Percentiles rank a stretch among this genome's conserved stretches.
Conservation (phyloP, 768 basidiomycete genomes). For the Amanita inopinata region DNA sequence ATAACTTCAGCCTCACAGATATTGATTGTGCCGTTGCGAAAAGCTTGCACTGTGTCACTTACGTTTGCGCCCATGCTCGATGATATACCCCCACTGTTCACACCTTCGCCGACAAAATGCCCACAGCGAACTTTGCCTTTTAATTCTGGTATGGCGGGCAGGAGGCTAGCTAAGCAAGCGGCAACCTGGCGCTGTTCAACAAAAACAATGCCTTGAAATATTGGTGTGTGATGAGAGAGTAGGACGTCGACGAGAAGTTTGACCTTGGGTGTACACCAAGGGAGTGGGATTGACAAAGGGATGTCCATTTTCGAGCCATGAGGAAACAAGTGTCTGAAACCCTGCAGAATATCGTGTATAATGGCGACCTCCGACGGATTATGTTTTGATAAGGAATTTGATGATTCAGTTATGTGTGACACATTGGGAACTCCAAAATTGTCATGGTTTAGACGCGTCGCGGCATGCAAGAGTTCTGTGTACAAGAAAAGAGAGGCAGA, state of each 20-base stretch:
- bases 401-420: slow-evolving; percentile 10
- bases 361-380: slow-evolving; percentile 28
- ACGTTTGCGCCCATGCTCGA: slow-evolving; percentile 34
- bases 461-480: slow-evolving; percentile 44
- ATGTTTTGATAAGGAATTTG: slow-evolving; percentile 8
- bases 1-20: slow-evolving; percentile 51
- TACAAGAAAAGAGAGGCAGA: slow-evolving; percentile 67
- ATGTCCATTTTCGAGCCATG: slow-evolving; percentile 23
- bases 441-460: slow-evolving; percentile 25
- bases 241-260: slow-evolving; percentile 52
- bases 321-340: slow-evolving; percentile 38
- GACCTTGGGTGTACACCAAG: slow-evolving; percentile 72
- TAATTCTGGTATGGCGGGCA: slow-evolving; percentile 51
- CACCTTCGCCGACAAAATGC: slow-evolving; percentile 65
- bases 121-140: slow-evolving; percentile 47
- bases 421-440: slow-evolving; percentile 15
- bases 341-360: slow-evolving; percentile 30
- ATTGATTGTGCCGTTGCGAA: slow-evolving; percentile 58
- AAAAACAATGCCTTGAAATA: slow-evolving; percentile 79
- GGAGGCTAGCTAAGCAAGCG: slow-evolving; percentile 51
- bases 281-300: slow-evolving; percentile 34
- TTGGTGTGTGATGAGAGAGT: slow-evolving; percentile 36
- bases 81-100: slow-evolving; percentile 30
- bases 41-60: slow-evolving; percentile 51
- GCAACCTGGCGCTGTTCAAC: slow-evolving; percentile 82